A percentile compares a stretch with the other conserved stretches of the same genome.
phyloP scores from a whole-genome alignment of 805 yeast species.

The Spathaspora girioi region DNA sequence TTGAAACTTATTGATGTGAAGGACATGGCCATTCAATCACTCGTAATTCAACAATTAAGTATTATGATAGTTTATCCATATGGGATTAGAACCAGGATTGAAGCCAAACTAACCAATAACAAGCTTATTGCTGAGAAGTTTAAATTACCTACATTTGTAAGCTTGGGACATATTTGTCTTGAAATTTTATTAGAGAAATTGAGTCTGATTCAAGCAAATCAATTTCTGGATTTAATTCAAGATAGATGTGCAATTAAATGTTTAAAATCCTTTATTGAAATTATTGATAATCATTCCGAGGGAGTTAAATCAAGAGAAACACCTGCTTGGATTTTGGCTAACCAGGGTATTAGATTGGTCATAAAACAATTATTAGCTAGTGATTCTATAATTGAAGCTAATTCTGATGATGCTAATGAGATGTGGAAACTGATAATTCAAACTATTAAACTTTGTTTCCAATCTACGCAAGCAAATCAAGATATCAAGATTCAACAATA shows the following conservation, averaged over 20 bases:
- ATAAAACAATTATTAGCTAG: conserved; percentile 25
- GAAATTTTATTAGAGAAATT: conserved; percentile 38
- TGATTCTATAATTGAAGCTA: not conserved
- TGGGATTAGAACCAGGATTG: conserved; percentile 55
- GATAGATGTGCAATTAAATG: conserved; percentile 46
- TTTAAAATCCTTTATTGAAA: conserved; percentile 49
- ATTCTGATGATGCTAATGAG: conserved; percentile 12
- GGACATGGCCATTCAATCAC: conserved; percentile 35
- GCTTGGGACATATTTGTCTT: conserved; percentile 50
- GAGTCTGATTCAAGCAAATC: conserved; percentile 17
- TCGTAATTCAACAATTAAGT: conserved; percentile 52
- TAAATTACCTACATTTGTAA: conserved; percentile 62
- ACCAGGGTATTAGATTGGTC: conserved; percentile 35
- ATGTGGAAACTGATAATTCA: conserved; percentile 43
- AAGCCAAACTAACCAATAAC: conserved; percentile 45
- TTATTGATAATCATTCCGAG: conserved; percentile 42
- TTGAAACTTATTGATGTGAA: conserved; percentile 32
- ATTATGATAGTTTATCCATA: conserved; percentile 56
- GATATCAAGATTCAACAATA: conserved; percentile 45
- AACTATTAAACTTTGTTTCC: conserved; percentile 37
- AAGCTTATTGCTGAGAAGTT: conserved; percentile 21
- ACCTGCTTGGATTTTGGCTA: conserved; percentile 53
- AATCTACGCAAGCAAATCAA: conserved; percentile 29
- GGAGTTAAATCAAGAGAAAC: conserved; percentile 23
- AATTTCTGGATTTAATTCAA: conserved; percentile 33